Conservation (phyloP, 225 moss, liverwort and hornwort species). For the Physcomitrellopsis africana region DNA sequence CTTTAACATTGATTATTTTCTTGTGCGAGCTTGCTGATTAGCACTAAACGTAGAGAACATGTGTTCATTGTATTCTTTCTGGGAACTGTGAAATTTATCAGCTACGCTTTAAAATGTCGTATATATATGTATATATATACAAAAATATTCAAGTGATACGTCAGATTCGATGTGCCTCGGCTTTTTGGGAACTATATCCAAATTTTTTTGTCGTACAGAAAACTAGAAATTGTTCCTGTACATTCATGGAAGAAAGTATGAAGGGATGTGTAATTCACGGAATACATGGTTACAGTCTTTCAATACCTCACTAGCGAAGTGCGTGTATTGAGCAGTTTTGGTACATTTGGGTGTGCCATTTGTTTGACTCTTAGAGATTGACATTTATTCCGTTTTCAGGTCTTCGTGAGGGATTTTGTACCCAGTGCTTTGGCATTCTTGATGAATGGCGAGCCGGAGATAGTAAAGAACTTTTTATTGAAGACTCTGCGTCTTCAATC, state of each 20-base stretch:
- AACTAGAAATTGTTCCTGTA: background rate
- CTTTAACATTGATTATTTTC: no score
- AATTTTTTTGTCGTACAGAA: background rate
- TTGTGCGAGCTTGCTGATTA: no score
- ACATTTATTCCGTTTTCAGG: conserved; percentile 49
- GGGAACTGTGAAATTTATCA: background rate
- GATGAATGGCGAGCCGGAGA: conserved; percentile 94
- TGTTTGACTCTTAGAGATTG: conserved; percentile 6
- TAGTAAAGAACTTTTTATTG: conserved; percentile 86
- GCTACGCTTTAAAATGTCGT: background rate
- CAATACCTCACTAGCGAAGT: background rate
- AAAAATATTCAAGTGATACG: background rate
- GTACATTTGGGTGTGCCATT: background rate
- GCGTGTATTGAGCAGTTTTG: background rate
- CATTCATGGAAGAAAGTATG: background rate
- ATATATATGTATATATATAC: no score
- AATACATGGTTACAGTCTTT: background rate
- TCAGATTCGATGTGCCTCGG: background rate
- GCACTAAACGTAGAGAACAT: no score
- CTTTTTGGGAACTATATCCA: conserved; percentile 9
- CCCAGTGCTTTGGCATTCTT: conserved; percentile 95
- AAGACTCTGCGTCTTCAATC: conserved; percentile 94
- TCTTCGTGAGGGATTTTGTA: conserved; percentile 94
- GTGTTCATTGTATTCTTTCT: no score
- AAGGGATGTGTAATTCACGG: background rate